A percentile compares a stretch with the other conserved stretches of the same genome.
phyloP scores from a whole-genome alignment of 306 rosid species.

The Quercus berberidifolia region DNA sequence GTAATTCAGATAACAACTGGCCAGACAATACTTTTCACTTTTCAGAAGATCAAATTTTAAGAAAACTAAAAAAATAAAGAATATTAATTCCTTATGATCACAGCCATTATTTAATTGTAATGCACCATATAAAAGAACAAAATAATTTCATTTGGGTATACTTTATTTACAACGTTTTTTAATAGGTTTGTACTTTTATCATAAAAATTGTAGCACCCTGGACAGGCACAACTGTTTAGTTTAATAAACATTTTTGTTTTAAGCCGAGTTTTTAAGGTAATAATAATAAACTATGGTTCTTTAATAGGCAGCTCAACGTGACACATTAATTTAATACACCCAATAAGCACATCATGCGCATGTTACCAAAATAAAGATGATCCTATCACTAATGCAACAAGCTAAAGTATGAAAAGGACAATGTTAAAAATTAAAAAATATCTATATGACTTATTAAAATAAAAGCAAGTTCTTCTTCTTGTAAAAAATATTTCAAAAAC shows the following conservation, averaged over 20 bases:
- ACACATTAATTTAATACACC: slow-evolving; percentile 23
- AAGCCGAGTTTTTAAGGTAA: not conserved
- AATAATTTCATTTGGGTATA: not conserved
- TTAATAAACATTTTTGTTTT: too few species aligned
- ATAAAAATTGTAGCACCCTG: slow-evolving; percentile 22
- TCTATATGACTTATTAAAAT: not conserved
- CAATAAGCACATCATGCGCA: slow-evolving; percentile 40
- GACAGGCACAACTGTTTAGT: slow-evolving; percentile 25
- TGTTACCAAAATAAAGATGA: slow-evolving; percentile 21
- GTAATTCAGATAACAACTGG: slow-evolving; percentile 32
- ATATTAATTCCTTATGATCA: slow-evolving; percentile 9
- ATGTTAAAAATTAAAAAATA: not conserved
- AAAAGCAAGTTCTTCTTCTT: not conserved
- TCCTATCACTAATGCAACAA: slow-evolving; percentile 13
- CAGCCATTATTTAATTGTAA: slow-evolving; percentile 23
- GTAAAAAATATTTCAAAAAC: not conserved
- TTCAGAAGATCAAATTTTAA: slow-evolving; percentile 17
- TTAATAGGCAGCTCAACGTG: slow-evolving; percentile 28
- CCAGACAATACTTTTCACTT: slow-evolving; percentile 11
- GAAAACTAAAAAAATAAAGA: slow-evolving; percentile 12
- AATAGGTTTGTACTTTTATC: slow-evolving; percentile 10
- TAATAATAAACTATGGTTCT: slow-evolving; percentile 3
- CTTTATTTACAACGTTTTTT: slow-evolving; percentile 12
- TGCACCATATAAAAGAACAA: slow-evolving; percentile 4
- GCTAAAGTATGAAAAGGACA: slow-evolving; percentile 13